Conservation (phyloP, 345 rosid genomes). For the Gossypium turneri region DNA sequence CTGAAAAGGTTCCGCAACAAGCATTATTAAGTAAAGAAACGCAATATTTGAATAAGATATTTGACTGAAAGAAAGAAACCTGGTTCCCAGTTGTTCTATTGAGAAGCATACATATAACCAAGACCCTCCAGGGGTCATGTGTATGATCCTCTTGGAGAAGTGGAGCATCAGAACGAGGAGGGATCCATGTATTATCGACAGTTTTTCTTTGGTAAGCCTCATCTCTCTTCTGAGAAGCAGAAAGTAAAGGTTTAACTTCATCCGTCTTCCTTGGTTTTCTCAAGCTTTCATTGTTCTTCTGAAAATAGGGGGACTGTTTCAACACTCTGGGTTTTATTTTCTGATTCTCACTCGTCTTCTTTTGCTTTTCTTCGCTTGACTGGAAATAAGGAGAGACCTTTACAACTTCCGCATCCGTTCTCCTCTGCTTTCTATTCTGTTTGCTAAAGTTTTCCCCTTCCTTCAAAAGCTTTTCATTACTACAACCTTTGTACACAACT, state of each 20-base stretch:
- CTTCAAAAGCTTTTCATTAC: background rate
- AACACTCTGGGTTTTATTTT: constrained; percentile 13
- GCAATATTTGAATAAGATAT: background rate
- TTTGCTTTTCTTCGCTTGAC: background rate
- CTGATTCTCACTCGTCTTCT: background rate
- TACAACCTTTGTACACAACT: background rate
- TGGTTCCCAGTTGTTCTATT: constrained; percentile 56
- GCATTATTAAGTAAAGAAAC: background rate
- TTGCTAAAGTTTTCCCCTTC: background rate
- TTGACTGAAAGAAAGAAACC: constrained; percentile 27
- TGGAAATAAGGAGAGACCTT: constrained; percentile 18
- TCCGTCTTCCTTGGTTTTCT: constrained; percentile 13
- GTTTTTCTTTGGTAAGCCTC: constrained; percentile 53
- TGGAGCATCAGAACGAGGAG: constrained; percentile 43
- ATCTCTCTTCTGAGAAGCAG: constrained; percentile 37
- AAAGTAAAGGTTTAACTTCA: constrained; percentile 23
- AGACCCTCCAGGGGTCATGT: constrained; percentile 64
- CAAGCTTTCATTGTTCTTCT: constrained; percentile 6
- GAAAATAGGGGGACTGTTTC: constrained; percentile 37
- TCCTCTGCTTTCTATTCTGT: constrained; percentile 2
- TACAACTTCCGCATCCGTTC: background rate
- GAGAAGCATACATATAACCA: constrained; percentile 73
- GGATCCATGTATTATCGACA: constrained; percentile 47
- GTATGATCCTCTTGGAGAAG: constrained; percentile 61
- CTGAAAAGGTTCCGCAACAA: background rate